phyloP scores from a whole-genome alignment of 2,329 filamentous ascomycete genomes.

The Fusarium pseudoanthophilum region DNA sequence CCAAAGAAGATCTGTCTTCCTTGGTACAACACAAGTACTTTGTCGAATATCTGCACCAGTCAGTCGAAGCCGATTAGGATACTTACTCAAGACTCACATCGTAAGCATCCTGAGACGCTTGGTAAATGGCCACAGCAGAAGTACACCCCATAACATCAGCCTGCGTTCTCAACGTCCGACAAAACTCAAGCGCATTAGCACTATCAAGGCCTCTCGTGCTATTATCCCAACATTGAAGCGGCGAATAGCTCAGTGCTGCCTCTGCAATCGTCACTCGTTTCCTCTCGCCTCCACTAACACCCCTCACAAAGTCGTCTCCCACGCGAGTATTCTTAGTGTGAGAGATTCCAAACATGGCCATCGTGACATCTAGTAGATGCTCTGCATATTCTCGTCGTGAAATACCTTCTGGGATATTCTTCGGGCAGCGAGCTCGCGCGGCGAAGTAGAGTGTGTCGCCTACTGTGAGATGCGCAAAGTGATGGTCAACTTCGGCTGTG shows the following conservation, averaged over 20 bases:
- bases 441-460: conserved; percentile 82
- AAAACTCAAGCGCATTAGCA: conserved; percentile 73
- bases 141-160: conserved; percentile 69
- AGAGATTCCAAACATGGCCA: conserved; percentile 76
- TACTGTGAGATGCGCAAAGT: conserved; percentile 79
- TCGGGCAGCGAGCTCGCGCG: conserved; percentile 72
- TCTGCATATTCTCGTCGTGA: conserved; percentile 62
- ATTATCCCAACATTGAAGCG: conserved; percentile 77
- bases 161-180: conserved; percentile 67
- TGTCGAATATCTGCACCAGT: conserved; percentile 66
- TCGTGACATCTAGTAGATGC: conserved; percentile 73
- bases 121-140: conserved; percentile 72
- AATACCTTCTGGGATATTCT: conserved; percentile 67
- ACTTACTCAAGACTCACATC: conserved; percentile 29
- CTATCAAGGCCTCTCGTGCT: conserved; percentile 72
- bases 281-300: conserved; percentile 64
- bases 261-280: conserved; percentile 54
- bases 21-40: conserved; percentile 74
- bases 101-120: conserved; percentile 60
- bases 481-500: conserved; percentile 82
- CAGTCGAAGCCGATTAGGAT: not conserved
- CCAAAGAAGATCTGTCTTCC: conserved; percentile 69
- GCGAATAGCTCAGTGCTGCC: conserved; percentile 51
- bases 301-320: conserved; percentile 75
- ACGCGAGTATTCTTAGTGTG: conserved; percentile 76